These are phyloP conservation scores for Sungouiozyma ichnusensis DNA, from an alignment of 805 yeast genomes.

Conservation along the genomic window DNA sequence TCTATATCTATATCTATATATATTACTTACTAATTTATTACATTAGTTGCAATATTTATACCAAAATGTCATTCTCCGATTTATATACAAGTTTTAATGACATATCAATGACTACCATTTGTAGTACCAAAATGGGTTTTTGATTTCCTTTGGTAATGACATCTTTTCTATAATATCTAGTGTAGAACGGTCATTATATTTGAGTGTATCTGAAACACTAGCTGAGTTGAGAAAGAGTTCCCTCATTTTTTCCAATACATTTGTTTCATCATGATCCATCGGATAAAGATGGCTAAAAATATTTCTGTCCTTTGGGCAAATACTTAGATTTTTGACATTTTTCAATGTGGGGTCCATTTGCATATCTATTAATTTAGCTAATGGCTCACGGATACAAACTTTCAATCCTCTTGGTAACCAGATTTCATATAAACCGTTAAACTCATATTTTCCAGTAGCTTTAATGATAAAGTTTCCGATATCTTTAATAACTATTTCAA, in stretches of 20 bases:
- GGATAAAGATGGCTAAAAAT: slow-evolving; percentile 22
- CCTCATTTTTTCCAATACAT: slow-evolving; percentile 16
- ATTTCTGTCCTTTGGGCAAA: slow-evolving; percentile 20
- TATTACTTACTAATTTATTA: too few relatives aligned
- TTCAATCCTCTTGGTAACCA: slow-evolving; percentile 48
- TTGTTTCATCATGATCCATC: slow-evolving; percentile 15
- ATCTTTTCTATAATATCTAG: slow-evolving; percentile 8
- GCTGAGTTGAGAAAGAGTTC: slow-evolving; percentile 14
- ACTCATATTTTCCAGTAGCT: slow-evolving; percentile 42
- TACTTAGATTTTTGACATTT: slow-evolving; percentile 20
- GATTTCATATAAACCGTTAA: slow-evolving; percentile 33
- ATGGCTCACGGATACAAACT: slow-evolving; percentile 44
- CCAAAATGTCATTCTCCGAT: too few relatives aligned
- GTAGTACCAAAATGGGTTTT: slow-evolving; percentile 18
- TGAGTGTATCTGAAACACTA: slow-evolving; percentile 13
- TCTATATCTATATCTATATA: neutral
- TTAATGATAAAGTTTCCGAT: slow-evolving; percentile 52
- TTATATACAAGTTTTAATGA: too few relatives aligned
- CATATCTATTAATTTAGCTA: slow-evolving; percentile 22
- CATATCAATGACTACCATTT: slow-evolving; percentile 10
- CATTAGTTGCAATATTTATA: too few relatives aligned
- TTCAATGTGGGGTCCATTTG: slow-evolving; percentile 29
- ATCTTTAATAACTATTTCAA: slow-evolving; percentile 56
- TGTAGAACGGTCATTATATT: slow-evolving; percentile 13
- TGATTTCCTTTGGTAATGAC: slow-evolving; percentile 1